These are phyloP conservation scores for Basipetospora chlamydospora DNA, from an alignment of 2,329 filamentous ascomycete species.

Conservation along the genomic window DNA sequence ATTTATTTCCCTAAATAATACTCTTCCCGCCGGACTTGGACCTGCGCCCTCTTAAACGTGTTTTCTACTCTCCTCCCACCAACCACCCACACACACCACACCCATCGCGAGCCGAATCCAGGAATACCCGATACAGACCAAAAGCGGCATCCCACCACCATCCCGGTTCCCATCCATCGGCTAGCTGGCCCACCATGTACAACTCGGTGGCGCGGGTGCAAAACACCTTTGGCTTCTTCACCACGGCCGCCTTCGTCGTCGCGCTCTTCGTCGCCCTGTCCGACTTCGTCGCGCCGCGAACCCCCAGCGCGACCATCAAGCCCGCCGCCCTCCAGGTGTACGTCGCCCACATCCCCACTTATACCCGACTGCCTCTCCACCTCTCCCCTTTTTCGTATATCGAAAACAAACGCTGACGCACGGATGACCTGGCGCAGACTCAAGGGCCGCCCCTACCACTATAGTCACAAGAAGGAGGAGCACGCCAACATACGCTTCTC, in stretches of 20 bases:
- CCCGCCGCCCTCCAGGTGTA: conserved; percentile 79
- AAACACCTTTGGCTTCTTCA: conserved; percentile 96
- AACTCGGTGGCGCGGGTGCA: conserved; percentile 73
- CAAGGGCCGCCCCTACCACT: conserved; percentile 90
- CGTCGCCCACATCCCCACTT: conserved; percentile 13
- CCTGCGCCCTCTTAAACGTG: too few species aligned
- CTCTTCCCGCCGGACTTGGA: too few species aligned
- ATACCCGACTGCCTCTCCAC: neutral
- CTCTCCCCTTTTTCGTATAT: too few species aligned
- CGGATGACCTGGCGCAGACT: conserved; percentile 35
- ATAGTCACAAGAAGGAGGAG: conserved; percentile 82
- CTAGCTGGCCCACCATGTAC: conserved; percentile 50
- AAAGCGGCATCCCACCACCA: neutral
- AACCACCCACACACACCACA: too few species aligned
- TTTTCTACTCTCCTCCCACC: too few species aligned
- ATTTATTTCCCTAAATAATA: too few species aligned
- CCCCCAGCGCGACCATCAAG: conserved; percentile 45
- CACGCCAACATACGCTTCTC: conserved; percentile 92
- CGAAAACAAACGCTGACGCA: neutral
- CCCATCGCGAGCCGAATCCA: too few species aligned
- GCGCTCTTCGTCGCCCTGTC: conserved; percentile 69
- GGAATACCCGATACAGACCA: too few species aligned
- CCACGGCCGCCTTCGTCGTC: conserved; percentile 74
- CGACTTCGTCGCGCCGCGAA: conserved; percentile 55
- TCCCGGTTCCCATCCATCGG: neutral